Conservation (phyloP, 2,329 filamentous ascomycete species). For the Cercospora janseana region DNA sequence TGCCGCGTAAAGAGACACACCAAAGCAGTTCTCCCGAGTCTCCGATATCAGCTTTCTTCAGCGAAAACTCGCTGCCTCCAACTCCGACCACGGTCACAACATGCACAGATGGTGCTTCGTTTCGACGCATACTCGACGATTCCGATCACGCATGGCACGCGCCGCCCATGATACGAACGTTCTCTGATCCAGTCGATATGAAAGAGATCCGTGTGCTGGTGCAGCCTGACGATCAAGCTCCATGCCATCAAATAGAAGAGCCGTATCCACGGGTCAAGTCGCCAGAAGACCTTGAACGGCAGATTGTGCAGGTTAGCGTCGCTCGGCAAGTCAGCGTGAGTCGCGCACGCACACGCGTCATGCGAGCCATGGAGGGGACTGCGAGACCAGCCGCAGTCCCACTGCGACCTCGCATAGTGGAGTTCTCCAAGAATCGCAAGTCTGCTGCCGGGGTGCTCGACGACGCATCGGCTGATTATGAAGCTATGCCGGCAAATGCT, state of each 20-base stretch:
- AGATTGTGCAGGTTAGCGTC: constrained; percentile 34
- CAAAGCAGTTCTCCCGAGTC: constrained; percentile 25
- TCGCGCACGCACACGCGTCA: constrained; percentile 27
- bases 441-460: constrained; percentile 36
- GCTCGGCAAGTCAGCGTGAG: constrained; percentile 34
- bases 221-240: background rate
- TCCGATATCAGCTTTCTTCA: constrained; percentile 27
- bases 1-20: constrained; percentile 17
- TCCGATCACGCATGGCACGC: constrained; percentile 22
- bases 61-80: constrained; percentile 32
- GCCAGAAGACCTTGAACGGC: constrained; percentile 30
- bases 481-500: constrained; percentile 12
- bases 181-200: background rate
- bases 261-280: constrained; percentile 27
- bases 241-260: background rate
- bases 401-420: constrained; percentile 35
- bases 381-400: constrained; percentile 31
- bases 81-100: constrained; percentile 32
- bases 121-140: constrained; percentile 16
- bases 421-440: constrained; percentile 35
- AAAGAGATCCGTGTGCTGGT: background rate
- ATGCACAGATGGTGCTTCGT: constrained; percentile 27
- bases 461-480: constrained; percentile 14
- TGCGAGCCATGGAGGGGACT: constrained; percentile 25
- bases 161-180: constrained; percentile 3